Conservation (phyloP, 1,139 yeast species). For the Saccharomyces pastorianus region DNA sequence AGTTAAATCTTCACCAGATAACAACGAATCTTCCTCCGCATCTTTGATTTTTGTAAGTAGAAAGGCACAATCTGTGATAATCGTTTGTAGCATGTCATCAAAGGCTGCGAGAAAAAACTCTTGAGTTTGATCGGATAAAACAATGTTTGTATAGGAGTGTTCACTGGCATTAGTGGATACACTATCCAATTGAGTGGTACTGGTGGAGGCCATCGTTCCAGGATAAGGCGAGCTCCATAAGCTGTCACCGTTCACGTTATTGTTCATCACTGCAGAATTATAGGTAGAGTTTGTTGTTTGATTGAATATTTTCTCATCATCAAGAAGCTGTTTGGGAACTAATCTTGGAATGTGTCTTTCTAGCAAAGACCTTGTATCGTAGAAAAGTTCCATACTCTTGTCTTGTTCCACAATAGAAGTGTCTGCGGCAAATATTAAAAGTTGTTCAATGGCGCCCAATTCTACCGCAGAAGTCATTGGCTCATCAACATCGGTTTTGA, state of each 20-base stretch:
- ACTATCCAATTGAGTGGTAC: background rate
- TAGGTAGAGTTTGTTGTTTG: background rate
- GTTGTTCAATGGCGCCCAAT: slow-evolving; percentile 72
- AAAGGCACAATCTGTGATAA: slow-evolving; percentile 69
- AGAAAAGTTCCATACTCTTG: slow-evolving; percentile 39
- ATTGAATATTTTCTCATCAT: slow-evolving; percentile 32
- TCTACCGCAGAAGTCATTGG: slow-evolving; percentile 49
- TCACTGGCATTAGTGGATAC: background rate
- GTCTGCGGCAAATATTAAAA: slow-evolving; percentile 65
- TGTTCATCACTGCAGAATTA: too few relatives aligned
- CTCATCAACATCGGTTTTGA: slow-evolving; percentile 40
- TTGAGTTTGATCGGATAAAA: slow-evolving; percentile 22
- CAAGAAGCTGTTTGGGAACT: slow-evolving; percentile 39
- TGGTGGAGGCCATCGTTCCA: slow-evolving; percentile 1
- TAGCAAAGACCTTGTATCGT: slow-evolving; percentile 59
- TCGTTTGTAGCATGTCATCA: slow-evolving; percentile 49
- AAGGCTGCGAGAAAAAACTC: slow-evolving; percentile 32
- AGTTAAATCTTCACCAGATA: slow-evolving; percentile 43
- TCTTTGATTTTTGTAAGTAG: slow-evolving; percentile 73
- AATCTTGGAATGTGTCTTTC: slow-evolving; percentile 59
- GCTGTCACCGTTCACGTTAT: slow-evolving; percentile 5
- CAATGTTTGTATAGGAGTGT: slow-evolving; percentile 5
- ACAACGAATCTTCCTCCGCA: slow-evolving; percentile 73
- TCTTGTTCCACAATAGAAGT: slow-evolving; percentile 38
- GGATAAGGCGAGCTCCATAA: slow-evolving; percentile 15